These are phyloP conservation scores for Phyllosticta citriasiana DNA, from an alignment of 2,329 filamentous ascomycete species.

Conservation along the genomic window DNA sequence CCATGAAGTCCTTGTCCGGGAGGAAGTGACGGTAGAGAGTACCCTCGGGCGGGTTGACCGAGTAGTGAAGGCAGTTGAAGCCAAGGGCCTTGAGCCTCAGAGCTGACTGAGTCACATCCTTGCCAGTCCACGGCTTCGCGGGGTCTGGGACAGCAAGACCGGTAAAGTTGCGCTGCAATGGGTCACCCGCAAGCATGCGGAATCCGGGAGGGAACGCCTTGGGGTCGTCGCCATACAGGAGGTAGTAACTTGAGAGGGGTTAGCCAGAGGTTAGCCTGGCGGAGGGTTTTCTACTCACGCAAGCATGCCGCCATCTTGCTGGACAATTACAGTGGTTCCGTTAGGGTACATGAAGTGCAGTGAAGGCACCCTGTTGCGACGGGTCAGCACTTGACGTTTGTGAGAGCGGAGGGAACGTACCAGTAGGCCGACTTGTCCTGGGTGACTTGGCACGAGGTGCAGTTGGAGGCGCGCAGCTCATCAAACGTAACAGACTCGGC, in stretches of 20 bases:
- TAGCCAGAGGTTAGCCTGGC: slow-evolving; percentile 28
- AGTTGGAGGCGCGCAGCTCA: slow-evolving; percentile 51
- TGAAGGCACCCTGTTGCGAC: slow-evolving; percentile 43
- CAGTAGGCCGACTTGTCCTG: slow-evolving; percentile 66
- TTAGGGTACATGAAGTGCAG: slow-evolving; percentile 59
- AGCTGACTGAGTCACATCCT: slow-evolving; percentile 58
- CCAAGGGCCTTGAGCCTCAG: slow-evolving; percentile 75
- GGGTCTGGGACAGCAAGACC: slow-evolving; percentile 49
- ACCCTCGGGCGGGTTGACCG: slow-evolving; percentile 47
- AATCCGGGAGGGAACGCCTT: slow-evolving; percentile 62
- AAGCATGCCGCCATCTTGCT: slow-evolving; percentile 40
- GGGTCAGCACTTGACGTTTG: neutral
- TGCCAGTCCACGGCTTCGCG: slow-evolving; percentile 61
- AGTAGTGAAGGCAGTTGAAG: slow-evolving; percentile 92
- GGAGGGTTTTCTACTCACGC: slow-evolving; percentile 8
- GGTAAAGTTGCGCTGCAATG: slow-evolving; percentile 44
- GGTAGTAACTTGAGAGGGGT: slow-evolving; percentile 56
- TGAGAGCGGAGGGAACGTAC: slow-evolving; percentile 21
- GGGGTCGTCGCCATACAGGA: slow-evolving; percentile 61
- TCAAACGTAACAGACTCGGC: slow-evolving; percentile 51
- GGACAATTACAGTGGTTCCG: slow-evolving; percentile 55
- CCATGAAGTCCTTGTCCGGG: slow-evolving; percentile 69
- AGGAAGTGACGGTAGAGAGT: slow-evolving; percentile 74
- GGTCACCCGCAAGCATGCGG: slow-evolving; percentile 60
- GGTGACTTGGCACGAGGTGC: slow-evolving; percentile 58